Evolutionary conservation across 306 rosid genomes (phyloP), one percentile per base, ranked within the genome.

Genomic region (Rosa chinensis): DNA sequence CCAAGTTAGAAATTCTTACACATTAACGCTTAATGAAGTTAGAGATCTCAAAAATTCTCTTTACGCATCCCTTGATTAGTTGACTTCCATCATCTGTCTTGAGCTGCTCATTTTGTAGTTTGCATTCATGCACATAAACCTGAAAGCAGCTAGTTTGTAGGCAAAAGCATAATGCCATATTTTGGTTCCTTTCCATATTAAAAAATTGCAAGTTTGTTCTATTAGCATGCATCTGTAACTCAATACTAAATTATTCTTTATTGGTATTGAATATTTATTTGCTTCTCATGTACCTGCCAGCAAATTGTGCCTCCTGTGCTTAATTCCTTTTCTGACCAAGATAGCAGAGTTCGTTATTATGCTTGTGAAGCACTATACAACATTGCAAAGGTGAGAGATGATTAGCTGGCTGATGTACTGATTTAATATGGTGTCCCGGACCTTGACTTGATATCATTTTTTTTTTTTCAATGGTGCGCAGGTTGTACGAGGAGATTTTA

Each of bases 401-500:
- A 71, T 75, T 79, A 42, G 53, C 78, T 74, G 85, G 67, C 76
- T 77, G 68, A 73, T 76, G 56, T 56, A 10, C 69, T 35, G 47
- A 63, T 80, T 67, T 72, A 25, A 69, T 63, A 37, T 67, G 42
- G 32, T 50, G 66, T 66, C 82, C 58, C 47, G 66, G 55, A 86
- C 25, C 79, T 50, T 64, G 68, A 53, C 78, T 73, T 86, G 78
- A 89, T 84, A 84, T 72, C 12, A 58, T 14, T 75, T 16, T 6
- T 3, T 43, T 52, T 52, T 67, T 59, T 78, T 84, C 69, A 37
- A 56, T 78, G 79, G 72, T 84, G 80, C 43, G 53, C 92, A 95
- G 99, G 99, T 96, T 86, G 99, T 96, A 64, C 93, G 99, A 85
- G 99, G 99, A 82, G 99, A 96, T 66, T 96, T 96, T 76, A 93